Evolutionary conservation across 1,139 yeast genomes (phyloP).

Genomic region (Yamadazyma trypodendri): DNA sequence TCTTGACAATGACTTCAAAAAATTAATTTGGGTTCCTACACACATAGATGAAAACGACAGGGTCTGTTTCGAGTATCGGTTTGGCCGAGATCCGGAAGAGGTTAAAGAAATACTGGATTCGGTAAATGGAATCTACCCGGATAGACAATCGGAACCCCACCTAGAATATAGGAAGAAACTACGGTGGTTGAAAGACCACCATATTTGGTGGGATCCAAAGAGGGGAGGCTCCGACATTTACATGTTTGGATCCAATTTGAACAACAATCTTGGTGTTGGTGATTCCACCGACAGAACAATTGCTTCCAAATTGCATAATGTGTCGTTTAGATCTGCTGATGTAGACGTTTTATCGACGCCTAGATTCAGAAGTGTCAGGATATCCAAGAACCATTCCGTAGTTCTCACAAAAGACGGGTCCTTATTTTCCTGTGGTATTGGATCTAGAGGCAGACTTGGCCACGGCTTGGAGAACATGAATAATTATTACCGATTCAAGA

Average conservation of each 20-base stretch:
- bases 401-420: conserved; percentile 56
- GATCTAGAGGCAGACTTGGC: conserved; percentile 73
- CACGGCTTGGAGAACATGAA: conserved; percentile 37
- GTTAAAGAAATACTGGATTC: neutral
- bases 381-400: conserved; percentile 70
- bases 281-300: conserved; percentile 57
- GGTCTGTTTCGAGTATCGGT: conserved; percentile 25
- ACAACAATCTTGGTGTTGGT: conserved; percentile 67
- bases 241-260: conserved; percentile 65
- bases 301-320: conserved; percentile 31
- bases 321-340: conserved; percentile 16
- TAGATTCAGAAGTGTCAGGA: conserved; percentile 41
- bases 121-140: neutral
- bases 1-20: conserved; percentile 42
- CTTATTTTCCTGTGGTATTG: conserved; percentile 63
- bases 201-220: conserved; percentile 31
- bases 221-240: conserved; percentile 63
- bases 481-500: conserved; percentile 39
- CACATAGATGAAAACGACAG: conserved; percentile 36
- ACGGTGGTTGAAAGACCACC: conserved; percentile 13
- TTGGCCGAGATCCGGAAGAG: conserved; percentile 4
- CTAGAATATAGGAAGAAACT: conserved; percentile 4
- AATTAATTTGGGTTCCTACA: conserved; percentile 44
- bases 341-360: conserved; percentile 25
- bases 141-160: neutral